Conservation (phyloP, 2,329 filamentous ascomycete genomes). For the Colletotrichum neosansevieriae region DNA sequence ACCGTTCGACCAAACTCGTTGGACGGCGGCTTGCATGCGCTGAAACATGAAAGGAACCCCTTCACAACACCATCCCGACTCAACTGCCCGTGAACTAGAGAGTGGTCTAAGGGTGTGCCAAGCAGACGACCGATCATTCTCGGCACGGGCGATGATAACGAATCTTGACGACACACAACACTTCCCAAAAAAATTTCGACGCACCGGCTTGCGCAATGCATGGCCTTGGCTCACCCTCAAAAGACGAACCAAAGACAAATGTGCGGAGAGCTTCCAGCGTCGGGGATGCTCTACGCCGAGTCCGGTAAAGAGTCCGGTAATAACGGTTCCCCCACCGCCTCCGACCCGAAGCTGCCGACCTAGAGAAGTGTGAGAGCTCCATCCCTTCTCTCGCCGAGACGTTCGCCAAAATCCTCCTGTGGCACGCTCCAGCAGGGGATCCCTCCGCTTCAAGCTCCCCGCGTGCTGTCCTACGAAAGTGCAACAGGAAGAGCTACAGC, state of each 20-base stretch:
- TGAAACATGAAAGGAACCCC: slow-evolving; percentile 32
- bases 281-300: slow-evolving; percentile 19
- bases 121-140: slow-evolving; percentile 17
- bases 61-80: slow-evolving; percentile 17
- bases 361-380: not conserved
- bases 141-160: not conserved
- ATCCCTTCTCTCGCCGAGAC: slow-evolving; percentile 10
- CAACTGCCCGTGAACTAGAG: too few relatives aligned
- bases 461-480: not conserved
- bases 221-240: too few relatives aligned
- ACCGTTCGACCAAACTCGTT: slow-evolving; percentile 11
- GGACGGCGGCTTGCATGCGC: slow-evolving; percentile 33
- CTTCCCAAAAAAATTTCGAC: too few relatives aligned
- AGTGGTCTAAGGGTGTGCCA: too few relatives aligned
- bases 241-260: not conserved
- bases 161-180: too few relatives aligned
- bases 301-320: slow-evolving; percentile 1
- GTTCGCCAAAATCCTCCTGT: slow-evolving; percentile 26
- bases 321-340: not conserved
- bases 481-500: not conserved
- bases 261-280: not conserved
- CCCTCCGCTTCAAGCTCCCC: slow-evolving; percentile 1
- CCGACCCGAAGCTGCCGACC: not conserved
- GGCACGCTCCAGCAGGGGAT: slow-evolving; percentile 19
- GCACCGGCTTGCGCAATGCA: too few relatives aligned